Evolutionary conservation across 768 basidiomycete species (phyloP).

Genomic region (Lactarius deliciosus): DNA sequence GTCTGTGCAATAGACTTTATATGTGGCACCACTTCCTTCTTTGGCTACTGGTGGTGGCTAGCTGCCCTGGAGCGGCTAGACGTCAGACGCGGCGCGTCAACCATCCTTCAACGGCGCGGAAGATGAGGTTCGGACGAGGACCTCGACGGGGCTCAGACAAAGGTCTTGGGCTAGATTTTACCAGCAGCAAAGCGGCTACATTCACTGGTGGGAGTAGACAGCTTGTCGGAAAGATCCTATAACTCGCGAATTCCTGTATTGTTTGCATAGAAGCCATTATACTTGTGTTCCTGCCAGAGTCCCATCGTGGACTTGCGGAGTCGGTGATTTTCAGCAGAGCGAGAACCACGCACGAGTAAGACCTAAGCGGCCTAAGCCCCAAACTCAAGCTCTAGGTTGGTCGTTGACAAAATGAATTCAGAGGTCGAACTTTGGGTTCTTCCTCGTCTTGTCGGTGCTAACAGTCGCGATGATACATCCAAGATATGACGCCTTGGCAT

Average conservation of each 20-base stretch:
- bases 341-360: neutral
- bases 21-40: neutral
- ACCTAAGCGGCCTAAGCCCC: neutral
- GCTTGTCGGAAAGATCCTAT: neutral
- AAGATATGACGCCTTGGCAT: neutral
- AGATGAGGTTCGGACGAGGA: neutral
- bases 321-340: too few relatives aligned
- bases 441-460: neutral
- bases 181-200: neutral
- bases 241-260: neutral
- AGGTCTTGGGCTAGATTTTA: neutral
- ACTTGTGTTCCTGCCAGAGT: neutral
- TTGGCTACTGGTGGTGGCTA: neutral
- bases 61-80: neutral
- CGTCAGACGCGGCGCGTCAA: neutral
- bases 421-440: neutral
- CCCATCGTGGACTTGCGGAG: neutral
- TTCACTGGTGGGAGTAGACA: neutral
- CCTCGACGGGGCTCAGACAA: neutral
- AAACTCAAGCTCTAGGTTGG: neutral
- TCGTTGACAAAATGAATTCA: neutral
- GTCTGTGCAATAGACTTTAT: neutral
- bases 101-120: neutral
- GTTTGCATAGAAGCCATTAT: neutral
- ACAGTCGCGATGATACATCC: neutral